Evolutionary conservation across 208 protist species (phyloP).

Genomic region (Leishmania guyanensis): DNA sequence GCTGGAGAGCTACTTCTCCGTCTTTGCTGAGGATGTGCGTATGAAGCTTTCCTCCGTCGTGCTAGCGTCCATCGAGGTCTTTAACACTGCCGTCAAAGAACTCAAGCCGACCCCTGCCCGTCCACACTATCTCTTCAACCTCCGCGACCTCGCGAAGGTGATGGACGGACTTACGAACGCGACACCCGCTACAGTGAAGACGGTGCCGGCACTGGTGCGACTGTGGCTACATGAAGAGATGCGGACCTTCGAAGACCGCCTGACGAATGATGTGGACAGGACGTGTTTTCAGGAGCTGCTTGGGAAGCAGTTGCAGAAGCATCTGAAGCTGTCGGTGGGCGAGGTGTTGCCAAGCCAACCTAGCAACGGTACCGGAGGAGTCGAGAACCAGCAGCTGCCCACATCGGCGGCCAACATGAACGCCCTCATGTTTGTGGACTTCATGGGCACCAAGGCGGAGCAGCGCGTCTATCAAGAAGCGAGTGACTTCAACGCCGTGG

Average conservation of each 20-base stretch:
- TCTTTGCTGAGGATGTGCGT: slow-evolving; percentile 88
- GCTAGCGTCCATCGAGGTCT: slow-evolving; percentile 95
- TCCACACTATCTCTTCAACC: slow-evolving; percentile 99
- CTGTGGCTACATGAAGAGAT: slow-evolving; percentile 97
- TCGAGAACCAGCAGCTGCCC: background rate
- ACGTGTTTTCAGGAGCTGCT: slow-evolving; percentile 93
- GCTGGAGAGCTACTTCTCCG: slow-evolving; percentile 92
- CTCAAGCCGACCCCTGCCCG: slow-evolving; percentile 97
- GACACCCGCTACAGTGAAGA: slow-evolving; percentile 61
- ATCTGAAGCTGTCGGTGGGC: slow-evolving; percentile 78
- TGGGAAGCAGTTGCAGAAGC: slow-evolving; percentile 65
- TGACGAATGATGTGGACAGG: slow-evolving; percentile 90
- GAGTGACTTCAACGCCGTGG: slow-evolving; percentile 76
- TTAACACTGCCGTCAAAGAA: slow-evolving; percentile 91
- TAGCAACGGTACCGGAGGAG: background rate
- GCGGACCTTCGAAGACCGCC: slow-evolving; percentile 96
- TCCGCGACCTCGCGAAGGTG: slow-evolving; percentile 97
- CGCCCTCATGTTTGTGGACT: slow-evolving; percentile 95
- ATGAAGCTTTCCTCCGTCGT: slow-evolving; percentile 78
- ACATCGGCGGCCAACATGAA: slow-evolving; percentile 4
- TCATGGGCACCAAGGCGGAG: slow-evolving; percentile 81
- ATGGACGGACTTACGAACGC: slow-evolving; percentile 95
- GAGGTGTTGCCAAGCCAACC: slow-evolving; percentile 54
- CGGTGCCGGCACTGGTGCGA: slow-evolving; percentile 64
- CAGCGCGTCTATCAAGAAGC: slow-evolving; percentile 91